phyloP scores from a whole-genome alignment of 345 rosid species.

The Lagerstroemia speciosa region DNA sequence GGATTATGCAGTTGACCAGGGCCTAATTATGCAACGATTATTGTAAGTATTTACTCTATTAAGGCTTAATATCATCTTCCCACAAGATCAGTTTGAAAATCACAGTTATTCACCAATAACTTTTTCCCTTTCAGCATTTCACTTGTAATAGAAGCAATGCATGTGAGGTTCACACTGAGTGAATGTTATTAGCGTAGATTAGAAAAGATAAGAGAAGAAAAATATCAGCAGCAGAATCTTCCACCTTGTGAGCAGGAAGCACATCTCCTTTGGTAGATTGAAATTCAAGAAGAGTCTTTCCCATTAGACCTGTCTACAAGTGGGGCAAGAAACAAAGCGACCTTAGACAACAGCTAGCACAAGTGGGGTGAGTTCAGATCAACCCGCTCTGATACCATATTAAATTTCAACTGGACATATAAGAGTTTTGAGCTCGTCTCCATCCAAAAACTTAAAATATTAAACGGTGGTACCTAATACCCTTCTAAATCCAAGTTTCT shows the following conservation, averaged over 20 bases:
- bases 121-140: background rate
- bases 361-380: no score
- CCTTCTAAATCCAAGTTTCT: no score
- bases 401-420: no score
- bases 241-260: conserved; percentile 89
- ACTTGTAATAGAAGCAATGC: background rate
- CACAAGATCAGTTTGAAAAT: background rate
- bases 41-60: background rate
- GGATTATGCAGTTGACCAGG: no score
- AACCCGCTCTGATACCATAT: no score
- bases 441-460: no score
- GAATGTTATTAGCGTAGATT: background rate
- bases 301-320: conserved; percentile 82
- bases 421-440: no score
- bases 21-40: background rate
- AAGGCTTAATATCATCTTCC: background rate
- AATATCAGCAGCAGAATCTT: background rate
- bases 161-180: background rate
- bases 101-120: background rate
- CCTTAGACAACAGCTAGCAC: no score
- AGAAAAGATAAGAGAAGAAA: background rate
- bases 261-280: conserved; percentile 91
- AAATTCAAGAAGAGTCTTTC: conserved; percentile 77
- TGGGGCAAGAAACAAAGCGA: no score
- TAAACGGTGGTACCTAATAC: no score